A percentile compares a stretch with the other conserved stretches of the same genome.
phyloP scores from a whole-genome alignment of 2,329 filamentous ascomycete species.

The Aspergillus pseudonomiae region DNA sequence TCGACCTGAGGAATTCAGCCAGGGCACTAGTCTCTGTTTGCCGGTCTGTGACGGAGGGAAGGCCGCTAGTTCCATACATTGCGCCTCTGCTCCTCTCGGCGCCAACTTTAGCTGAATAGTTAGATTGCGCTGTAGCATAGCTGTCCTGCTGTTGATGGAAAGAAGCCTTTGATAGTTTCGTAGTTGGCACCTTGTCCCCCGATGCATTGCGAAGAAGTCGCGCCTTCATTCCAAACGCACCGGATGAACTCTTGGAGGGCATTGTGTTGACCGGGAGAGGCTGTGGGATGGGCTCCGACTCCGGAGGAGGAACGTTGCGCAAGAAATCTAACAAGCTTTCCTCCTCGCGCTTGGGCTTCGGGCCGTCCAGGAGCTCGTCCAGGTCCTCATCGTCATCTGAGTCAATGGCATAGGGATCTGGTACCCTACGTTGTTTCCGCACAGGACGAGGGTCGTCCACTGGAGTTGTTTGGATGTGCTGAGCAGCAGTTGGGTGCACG shows the following conservation, averaged over 20 bases:
- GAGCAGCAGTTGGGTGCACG: slow-evolving; percentile 25
- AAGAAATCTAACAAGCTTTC: slow-evolving; percentile 55
- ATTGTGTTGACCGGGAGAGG: slow-evolving; percentile 30
- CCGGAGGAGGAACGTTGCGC: slow-evolving; percentile 47
- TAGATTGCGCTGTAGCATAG: slow-evolving; percentile 33
- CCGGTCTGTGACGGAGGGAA: slow-evolving; percentile 27
- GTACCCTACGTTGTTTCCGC: slow-evolving; percentile 75
- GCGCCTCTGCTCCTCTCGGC: slow-evolving; percentile 34
- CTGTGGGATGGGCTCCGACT: slow-evolving; percentile 33
- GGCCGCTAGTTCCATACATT: slow-evolving; percentile 17
- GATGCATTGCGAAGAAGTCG: slow-evolving; percentile 38
- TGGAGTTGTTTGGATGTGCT: slow-evolving; percentile 12
- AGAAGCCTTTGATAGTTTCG: slow-evolving; percentile 38
- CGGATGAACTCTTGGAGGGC: slow-evolving; percentile 21
- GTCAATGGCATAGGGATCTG: slow-evolving; percentile 93
- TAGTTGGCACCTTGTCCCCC: slow-evolving; percentile 30
- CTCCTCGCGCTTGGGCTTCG: slow-evolving; percentile 44
- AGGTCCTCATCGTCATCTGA: slow-evolving; percentile 67
- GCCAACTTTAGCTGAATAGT: slow-evolving; percentile 43
- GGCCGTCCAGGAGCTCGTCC: slow-evolving; percentile 54
- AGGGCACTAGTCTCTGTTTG: slow-evolving; percentile 64
- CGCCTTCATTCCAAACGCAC: slow-evolving; percentile 32
- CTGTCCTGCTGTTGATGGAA: slow-evolving; percentile 39
- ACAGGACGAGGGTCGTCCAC: slow-evolving; percentile 59
- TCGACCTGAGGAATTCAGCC: slow-evolving; percentile 72